Evolutionary conservation across 208 protist species (phyloP).

Genomic region (Leishmania tropica): DNA sequence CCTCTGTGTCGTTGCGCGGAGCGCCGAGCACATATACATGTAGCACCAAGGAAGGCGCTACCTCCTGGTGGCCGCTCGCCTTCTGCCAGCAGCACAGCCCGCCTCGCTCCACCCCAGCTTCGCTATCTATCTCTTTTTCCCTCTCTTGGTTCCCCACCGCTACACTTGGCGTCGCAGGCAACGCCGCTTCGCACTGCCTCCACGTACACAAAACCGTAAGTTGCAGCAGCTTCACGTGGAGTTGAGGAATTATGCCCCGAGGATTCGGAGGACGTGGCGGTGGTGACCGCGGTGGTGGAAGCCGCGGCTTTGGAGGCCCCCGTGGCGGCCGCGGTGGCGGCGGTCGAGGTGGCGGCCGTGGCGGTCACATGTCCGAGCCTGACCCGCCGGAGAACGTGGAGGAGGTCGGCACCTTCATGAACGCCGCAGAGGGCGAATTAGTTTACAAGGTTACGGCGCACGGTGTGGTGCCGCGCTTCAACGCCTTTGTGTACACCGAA

Average conservation of each 20-base stretch:
- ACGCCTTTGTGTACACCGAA: conserved; percentile 93
- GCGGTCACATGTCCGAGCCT: conserved; percentile 63
- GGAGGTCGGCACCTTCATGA: conserved; percentile 84
- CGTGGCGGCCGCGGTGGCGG: conserved; percentile 45
- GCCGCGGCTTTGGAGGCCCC: conserved; percentile 50
- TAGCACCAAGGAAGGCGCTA: no score
- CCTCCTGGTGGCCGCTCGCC: not conserved
- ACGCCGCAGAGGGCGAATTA: conserved; percentile 88
- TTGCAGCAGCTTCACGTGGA: not conserved
- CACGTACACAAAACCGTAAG: not conserved
- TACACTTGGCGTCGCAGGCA: not conserved
- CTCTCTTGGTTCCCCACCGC: not conserved
- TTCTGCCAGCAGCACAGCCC: not conserved
- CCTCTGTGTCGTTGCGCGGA: no score
- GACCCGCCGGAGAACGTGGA: conserved; percentile 89
- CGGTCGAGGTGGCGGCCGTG: conserved; percentile 70
- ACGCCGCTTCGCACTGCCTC: not conserved
- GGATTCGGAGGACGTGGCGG: conserved; percentile 37
- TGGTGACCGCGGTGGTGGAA: conserved; percentile 16
- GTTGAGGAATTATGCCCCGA: conserved; percentile 24
- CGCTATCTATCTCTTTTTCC: not conserved
- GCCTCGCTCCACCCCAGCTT: not conserved
- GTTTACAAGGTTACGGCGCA: conserved; percentile 77
- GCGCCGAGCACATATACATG: no score
- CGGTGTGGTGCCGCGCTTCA: conserved; percentile 86